Percentiles rank a stretch among this genome's conserved stretches.
phyloP scores from a whole-genome alignment of 768 basidiomycete genomes.

The Suillus tomentosus region DNA sequence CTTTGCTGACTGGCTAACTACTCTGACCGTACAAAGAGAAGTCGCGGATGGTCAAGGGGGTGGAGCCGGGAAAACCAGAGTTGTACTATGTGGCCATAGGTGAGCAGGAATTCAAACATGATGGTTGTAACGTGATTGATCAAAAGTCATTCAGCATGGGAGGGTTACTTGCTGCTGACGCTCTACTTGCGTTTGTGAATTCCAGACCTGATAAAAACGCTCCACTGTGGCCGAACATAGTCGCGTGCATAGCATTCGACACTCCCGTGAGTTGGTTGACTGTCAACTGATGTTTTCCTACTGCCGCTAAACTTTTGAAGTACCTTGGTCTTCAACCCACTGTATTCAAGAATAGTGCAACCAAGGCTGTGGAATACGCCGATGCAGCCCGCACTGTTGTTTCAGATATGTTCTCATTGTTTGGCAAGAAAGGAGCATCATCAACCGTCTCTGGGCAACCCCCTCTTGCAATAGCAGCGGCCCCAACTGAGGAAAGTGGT shows the following conservation, averaged over 20 bases:
- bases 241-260: constrained; percentile 85
- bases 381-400: constrained; percentile 64
- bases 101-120: constrained; percentile 27
- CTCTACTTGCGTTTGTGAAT: constrained; percentile 69
- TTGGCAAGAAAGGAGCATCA: constrained; percentile 46
- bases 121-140: constrained; percentile 1
- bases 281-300: constrained; percentile 1
- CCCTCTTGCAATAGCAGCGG: constrained; percentile 34
- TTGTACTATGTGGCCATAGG: constrained; percentile 92
- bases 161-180: constrained; percentile 85
- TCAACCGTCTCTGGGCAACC: constrained; percentile 30
- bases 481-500: constrained; percentile 28
- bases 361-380: constrained; percentile 72
- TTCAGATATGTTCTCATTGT: constrained; percentile 58
- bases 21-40: constrained; percentile 84
- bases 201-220: constrained; percentile 63
- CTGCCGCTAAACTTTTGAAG: constrained; percentile 39
- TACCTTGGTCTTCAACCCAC: constrained; percentile 86
- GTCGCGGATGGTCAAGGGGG: constrained; percentile 74
- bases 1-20: constrained; percentile 92
- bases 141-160: constrained; percentile 74
- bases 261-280: constrained; percentile 70
- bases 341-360: constrained; percentile 83
- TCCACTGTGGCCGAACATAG: constrained; percentile 86
- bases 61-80: constrained; percentile 69